These are phyloP conservation scores for Aspergillus niger DNA, from an alignment of 2,329 filamentous ascomycete genomes.

Conservation along the genomic window DNA sequence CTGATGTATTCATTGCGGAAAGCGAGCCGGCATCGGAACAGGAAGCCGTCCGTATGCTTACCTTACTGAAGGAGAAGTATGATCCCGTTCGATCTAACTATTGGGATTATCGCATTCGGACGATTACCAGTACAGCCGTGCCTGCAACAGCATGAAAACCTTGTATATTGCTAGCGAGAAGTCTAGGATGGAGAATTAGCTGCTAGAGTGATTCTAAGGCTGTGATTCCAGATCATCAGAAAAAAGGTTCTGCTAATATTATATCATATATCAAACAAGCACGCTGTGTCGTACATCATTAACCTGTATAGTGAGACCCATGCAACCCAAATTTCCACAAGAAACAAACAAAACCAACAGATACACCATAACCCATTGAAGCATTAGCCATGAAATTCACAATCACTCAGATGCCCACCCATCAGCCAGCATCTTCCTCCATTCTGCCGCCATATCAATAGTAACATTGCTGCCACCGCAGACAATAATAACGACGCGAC, in stretches of 20 bases:
- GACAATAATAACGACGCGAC: conserved; percentile 79
- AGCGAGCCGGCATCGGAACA: conserved; percentile 42
- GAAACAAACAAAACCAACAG: background rate
- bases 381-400: background rate
- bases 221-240: background rate
- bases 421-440: conserved; percentile 50
- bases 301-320: background rate
- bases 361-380: background rate
- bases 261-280: background rate
- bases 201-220: background rate
- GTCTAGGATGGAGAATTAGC: background rate
- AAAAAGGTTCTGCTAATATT: background rate
- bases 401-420: conserved; percentile 36
- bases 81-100: conserved; percentile 90
- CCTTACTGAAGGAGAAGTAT: conserved; percentile 77
- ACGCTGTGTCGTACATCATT: conserved; percentile 1
- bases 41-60: conserved; percentile 69
- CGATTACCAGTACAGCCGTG: conserved; percentile 38
- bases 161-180: background rate
- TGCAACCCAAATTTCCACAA: background rate
- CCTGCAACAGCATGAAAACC: conserved; percentile 21
- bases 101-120: conserved; percentile 75
- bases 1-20: conserved; percentile 47
- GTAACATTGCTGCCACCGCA: conserved; percentile 76
- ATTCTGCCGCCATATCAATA: conserved; percentile 61